Base-by-base conservation (phyloP, 208 protist genomes). In the Leishmania martiniquensis region DNA sequence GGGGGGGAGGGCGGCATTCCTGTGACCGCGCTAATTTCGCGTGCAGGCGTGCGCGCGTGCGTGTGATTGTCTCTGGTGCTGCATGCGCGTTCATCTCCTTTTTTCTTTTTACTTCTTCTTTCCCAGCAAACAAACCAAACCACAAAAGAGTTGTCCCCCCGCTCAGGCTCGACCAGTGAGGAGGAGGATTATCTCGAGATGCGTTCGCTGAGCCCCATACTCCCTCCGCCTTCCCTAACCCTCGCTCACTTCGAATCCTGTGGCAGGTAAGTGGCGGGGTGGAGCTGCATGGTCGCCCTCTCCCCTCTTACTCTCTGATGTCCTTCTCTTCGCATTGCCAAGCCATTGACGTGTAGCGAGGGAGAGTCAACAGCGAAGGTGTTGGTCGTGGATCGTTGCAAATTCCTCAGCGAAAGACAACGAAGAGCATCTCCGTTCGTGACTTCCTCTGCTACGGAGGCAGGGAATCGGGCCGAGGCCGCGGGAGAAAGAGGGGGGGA, bases 41-140 rank as follows among this genome's bases (percentile, higher is more conserved):
- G 42, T 42, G 25, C 17, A 25, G 13, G 42, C 29, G 37, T 34
- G n/a, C 25, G 39, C 4, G n/a, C n/a, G n/a, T n/a, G n/a, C n/a
- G n/a, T n/a, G n/a, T n/a, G 9, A 25, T 29, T 20, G 65, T 47
- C 47, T 29, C 22, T 49, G 42, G 39, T 69, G 42, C 42, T 49
- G 65, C 65, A 67, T 69, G 65, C 39, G 42, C 25, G 32, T 39
- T 17, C 12, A 29, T n/a, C 68, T 68, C 45, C 25, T 20, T 67
- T 44, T 42, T 68, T 57, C 63, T 60, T 83, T 77, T 79, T 51
- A 75, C 65, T 60, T 76, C 81, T 71, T 78, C 66, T 59, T 81
- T 29, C 80, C 63, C 62, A 47, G 32, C 9, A 77, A 25, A 55
- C 49, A 49, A 47, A 84, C 77, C 29, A 77, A 68, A 72, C 45